Evolutionary conservation across 352 stramenopile genomes (phyloP), one percentile per base, ranked within the genome.

Genomic region (Achlya hypogyna): DNA sequence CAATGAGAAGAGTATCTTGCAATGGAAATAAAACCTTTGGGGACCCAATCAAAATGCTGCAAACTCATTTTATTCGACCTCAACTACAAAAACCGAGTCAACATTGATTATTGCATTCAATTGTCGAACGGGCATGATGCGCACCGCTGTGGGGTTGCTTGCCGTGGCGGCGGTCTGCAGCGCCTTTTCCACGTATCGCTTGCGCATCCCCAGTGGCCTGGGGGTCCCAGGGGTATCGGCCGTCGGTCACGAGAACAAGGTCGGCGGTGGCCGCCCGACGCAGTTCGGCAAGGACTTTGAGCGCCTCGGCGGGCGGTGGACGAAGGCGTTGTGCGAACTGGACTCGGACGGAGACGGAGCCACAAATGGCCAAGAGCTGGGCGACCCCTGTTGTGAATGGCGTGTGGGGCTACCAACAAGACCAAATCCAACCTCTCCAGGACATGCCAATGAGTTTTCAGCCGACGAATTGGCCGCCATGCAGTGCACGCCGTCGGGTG

Each of bases 381-480:
- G 65, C 6, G 65, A 71, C 47, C 65, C 65, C 9, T 71, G 65
- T n/a, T 71, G 65, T 31, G 42, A 63, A 14, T 70, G 53, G 53
- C 31, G 42, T 10, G 53, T 65, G 23, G 59, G 53, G 9, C 56
- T 32, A 20, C 64, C 64, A 14, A 43, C 51, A 10, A 32, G 25
- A n/a, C 28, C 35, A 20, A 66, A 70, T 31, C 66, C 70, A 10
- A 81, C 69, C 43, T 77, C 78, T 22, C 77, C 77, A 43, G 77
- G 77, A 4, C 69, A 81, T 14, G 29, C 69, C 0, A 78, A 82
- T 52, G 70, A 65, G 45, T 84, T 84, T 63, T 78, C 77, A 5
- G 58, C 51, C 18, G 62, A 52, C 12, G 53, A 82, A 22, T 62
- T 84, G 3, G 51, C 56, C 34, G 40, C 63, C 22, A 75, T 84